These are phyloP conservation scores for Hanseniaspora thailandica DNA, from an alignment of 805 yeast genomes.

Conservation along the genomic window DNA sequence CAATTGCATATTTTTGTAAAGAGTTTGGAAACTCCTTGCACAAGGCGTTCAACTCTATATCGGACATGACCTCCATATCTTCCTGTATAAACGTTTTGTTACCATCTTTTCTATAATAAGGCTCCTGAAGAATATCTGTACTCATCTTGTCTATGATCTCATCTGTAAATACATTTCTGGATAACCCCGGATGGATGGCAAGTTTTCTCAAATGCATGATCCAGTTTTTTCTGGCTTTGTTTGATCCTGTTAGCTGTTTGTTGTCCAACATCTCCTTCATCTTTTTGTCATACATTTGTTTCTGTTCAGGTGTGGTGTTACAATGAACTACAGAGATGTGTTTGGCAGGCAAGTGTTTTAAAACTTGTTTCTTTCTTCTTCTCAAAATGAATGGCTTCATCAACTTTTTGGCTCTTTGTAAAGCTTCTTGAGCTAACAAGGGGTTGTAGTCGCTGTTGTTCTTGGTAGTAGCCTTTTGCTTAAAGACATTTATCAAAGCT, in stretches of 20 bases:
- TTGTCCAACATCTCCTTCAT: slow-evolving; percentile 30
- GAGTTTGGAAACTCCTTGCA: slow-evolving; percentile 66
- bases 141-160: slow-evolving; percentile 54
- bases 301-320: slow-evolving; percentile 45
- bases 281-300: slow-evolving; percentile 42
- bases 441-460: slow-evolving; percentile 54
- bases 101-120: slow-evolving; percentile 60
- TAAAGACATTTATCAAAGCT: slow-evolving; percentile 70
- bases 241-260: slow-evolving; percentile 19
- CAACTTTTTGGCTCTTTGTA: slow-evolving; percentile 88
- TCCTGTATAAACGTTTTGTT: slow-evolving; percentile 67
- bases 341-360: slow-evolving; percentile 78
- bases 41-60: slow-evolving; percentile 68
- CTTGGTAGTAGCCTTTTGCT: slow-evolving; percentile 71
- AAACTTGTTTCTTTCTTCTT: slow-evolving; percentile 82
- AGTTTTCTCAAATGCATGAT: slow-evolving; percentile 88
- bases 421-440: slow-evolving; percentile 78
- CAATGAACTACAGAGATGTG: slow-evolving; percentile 53
- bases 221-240: slow-evolving; percentile 41
- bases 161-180: slow-evolving; percentile 54
- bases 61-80: slow-evolving; percentile 93
- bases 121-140: slow-evolving; percentile 64
- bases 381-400: slow-evolving; percentile 95
- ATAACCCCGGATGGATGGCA: slow-evolving; percentile 79
- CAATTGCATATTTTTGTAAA: slow-evolving; percentile 41